A percentile compares a stretch with the other conserved stretches of the same genome.
phyloP scores from a whole-genome alignment of 2,329 filamentous ascomycete species.

The Botrytis medusae region DNA sequence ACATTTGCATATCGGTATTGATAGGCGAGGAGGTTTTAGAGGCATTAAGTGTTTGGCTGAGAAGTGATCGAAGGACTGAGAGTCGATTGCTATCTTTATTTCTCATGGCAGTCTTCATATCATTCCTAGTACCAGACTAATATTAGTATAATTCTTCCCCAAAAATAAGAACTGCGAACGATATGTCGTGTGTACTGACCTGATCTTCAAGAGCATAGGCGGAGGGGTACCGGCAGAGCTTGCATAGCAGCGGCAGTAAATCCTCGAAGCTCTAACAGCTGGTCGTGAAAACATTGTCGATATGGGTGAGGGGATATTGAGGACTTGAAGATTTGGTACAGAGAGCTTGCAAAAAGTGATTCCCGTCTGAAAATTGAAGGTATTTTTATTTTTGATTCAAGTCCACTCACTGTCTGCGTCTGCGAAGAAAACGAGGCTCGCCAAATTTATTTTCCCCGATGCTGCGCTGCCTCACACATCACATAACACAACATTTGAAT shows the following conservation, averaged over 20 bases:
- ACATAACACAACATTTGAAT: slow-evolving; percentile 2
- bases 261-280: slow-evolving; percentile 31
- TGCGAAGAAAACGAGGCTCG: slow-evolving; percentile 13
- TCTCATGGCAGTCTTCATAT: slow-evolving; percentile 66
- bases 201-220: slow-evolving; percentile 42
- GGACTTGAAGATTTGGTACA: neutral
- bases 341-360: neutral
- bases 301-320: neutral
- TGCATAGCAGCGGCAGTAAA: slow-evolving; percentile 35
- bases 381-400: neutral
- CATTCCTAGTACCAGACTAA: slow-evolving; percentile 39
- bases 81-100: slow-evolving; percentile 64
- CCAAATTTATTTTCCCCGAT: slow-evolving; percentile 7
- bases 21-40: slow-evolving; percentile 73
- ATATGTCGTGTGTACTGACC: slow-evolving; percentile 30
- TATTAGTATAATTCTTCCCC: neutral
- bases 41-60: slow-evolving; percentile 71
- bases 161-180: neutral
- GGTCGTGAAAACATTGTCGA: slow-evolving; percentile 30
- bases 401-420: neutral
- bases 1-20: slow-evolving; percentile 66
- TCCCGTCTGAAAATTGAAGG: neutral
- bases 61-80: slow-evolving; percentile 65
- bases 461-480: neutral
- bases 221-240: slow-evolving; percentile 35